Evolutionary conservation across 768 basidiomycete genomes (phyloP).

Genomic region (Rhodotorula taiwanensis): DNA sequence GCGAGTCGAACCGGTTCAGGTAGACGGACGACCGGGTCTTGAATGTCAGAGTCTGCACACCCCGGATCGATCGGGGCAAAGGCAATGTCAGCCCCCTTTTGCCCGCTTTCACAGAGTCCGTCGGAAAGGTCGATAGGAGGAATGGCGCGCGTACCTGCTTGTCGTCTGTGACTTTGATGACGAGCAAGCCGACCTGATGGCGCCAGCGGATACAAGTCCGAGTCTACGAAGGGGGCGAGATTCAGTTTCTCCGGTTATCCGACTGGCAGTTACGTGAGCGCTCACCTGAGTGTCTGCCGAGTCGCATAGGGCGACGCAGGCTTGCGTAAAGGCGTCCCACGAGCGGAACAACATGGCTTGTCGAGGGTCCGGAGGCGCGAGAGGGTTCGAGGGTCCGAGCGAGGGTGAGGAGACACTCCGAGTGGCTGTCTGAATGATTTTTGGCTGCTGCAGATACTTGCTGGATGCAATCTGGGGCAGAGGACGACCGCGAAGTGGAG

Average conservation of each 20-base stretch:
- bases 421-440: no score
- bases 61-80: constrained; percentile 2
- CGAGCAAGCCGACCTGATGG: constrained; percentile 62
- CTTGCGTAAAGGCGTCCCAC: constrained; percentile 16
- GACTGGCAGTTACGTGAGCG: background rate
- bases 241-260: background rate
- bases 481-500: no score
- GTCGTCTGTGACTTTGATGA: constrained; percentile 90
- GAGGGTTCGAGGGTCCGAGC: background rate
- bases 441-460: no score
- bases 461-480: no score
- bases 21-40: constrained; percentile 90
- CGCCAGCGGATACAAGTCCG: constrained; percentile 87
- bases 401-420: background rate
- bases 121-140: background rate
- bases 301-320: background rate
- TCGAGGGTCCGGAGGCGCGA: background rate
- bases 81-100: background rate
- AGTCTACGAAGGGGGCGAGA: constrained; percentile 51
- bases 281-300: constrained; percentile 14
- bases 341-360: constrained; percentile 12
- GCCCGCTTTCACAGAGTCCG: no score
- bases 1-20: constrained; percentile 89
- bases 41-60: constrained; percentile 83
- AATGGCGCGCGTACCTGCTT: constrained; percentile 57